Conservation (phyloP, 169 alveolate species). For the Theileria equi region DNA sequence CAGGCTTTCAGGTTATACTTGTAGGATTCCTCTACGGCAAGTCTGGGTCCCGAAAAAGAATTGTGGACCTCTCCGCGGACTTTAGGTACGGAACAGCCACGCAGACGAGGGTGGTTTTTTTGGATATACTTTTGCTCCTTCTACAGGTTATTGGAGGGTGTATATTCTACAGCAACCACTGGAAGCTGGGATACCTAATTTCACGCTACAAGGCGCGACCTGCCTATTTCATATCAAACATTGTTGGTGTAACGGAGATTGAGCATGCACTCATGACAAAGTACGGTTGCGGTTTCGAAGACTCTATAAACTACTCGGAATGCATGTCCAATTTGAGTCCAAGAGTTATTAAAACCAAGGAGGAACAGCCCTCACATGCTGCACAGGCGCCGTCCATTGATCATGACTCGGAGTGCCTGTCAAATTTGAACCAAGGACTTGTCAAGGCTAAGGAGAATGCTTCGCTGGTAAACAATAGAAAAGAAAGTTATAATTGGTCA, state of each 20-base stretch:
- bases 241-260: neutral
- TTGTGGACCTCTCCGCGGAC: neutral
- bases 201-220: constrained; percentile 18
- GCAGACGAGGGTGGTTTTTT: neutral
- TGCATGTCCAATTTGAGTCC: too few relatives aligned
- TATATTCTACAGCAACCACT: constrained; percentile 18
- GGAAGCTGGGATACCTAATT: constrained; percentile 40
- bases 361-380: neutral
- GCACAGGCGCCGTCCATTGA: neutral
- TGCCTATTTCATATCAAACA: neutral
- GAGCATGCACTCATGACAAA: neutral
- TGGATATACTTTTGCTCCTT: constrained; percentile 20
- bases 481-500: neutral
- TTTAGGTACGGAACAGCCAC: constrained; percentile 8
- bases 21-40: neutral
- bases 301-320: neutral
- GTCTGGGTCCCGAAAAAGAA: neutral
- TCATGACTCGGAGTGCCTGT: too few relatives aligned
- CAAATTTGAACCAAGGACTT: too few relatives aligned
- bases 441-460: too few relatives aligned
- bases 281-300: neutral
- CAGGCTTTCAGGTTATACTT: constrained; percentile 26
- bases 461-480: neutral
- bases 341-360: neutral
- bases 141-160: constrained; percentile 31